phyloP scores from a whole-genome alignment of 345 rosid species.

The Citrus cavaleriei region DNA sequence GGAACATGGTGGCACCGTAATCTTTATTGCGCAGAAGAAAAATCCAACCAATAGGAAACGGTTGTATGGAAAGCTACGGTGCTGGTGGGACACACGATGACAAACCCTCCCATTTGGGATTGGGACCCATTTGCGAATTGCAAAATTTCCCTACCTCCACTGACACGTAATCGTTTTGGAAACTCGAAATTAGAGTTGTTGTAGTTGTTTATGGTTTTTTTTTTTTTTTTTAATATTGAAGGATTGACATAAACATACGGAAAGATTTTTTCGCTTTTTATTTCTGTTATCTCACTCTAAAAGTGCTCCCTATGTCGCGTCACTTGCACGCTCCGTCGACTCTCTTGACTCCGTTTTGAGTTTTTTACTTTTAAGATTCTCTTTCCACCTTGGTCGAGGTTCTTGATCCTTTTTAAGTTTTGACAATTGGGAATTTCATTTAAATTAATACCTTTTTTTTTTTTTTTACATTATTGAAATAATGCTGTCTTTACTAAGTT shows the following conservation, averaged over 20 bases:
- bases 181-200: too few species aligned
- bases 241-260: too few species aligned
- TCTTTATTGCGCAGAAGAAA: not conserved
- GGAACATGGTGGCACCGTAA: too few species aligned
- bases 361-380: not conserved
- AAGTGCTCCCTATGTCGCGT: not conserved
- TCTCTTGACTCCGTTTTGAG: not conserved
- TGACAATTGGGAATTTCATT: too few species aligned
- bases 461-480: too few species aligned
- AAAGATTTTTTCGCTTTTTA: slow-evolving; percentile 3
- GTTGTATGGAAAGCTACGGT: not conserved
- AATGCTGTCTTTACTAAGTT: too few species aligned
- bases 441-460: too few species aligned
- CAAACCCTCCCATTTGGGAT: not conserved
- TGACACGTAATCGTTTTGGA: not conserved
- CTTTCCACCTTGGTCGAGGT: too few species aligned
- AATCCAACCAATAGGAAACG: not conserved
- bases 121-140: not conserved
- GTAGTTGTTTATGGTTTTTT: too few species aligned
- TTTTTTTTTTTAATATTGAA: too few species aligned
- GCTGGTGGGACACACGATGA: not conserved
- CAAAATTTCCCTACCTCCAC: not conserved
- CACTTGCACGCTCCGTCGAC: not conserved
- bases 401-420: too few species aligned
- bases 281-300: not conserved